Conservation (phyloP, 495 filamentous ascomycete genomes). For the Pseudoneurospora amorphoporcata region DNA sequence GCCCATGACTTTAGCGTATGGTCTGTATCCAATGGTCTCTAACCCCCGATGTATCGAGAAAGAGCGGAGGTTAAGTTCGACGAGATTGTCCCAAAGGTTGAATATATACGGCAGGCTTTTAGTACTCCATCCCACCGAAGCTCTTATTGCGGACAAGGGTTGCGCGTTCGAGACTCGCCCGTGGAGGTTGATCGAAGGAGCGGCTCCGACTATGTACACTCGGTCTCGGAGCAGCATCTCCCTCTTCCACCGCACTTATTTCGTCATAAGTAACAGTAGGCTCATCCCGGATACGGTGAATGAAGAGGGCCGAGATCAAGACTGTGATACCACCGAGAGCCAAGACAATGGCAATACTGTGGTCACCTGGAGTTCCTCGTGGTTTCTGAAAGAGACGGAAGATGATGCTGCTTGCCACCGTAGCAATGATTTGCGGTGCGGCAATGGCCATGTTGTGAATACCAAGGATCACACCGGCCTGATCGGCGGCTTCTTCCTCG, state of each 20-base stretch:
- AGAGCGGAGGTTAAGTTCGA: background rate
- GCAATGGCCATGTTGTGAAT: conserved; percentile 89
- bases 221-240: conserved; percentile 16
- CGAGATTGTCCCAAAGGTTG: background rate
- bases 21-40: background rate
- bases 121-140: conserved; percentile 37
- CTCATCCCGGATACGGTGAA: conserved; percentile 37
- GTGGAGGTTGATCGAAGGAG: conserved; percentile 23
- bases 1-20: background rate
- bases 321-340: conserved; percentile 71
- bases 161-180: conserved; percentile 33
- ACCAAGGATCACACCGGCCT: conserved; percentile 81
- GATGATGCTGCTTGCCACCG: conserved; percentile 66
- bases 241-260: conserved; percentile 31
- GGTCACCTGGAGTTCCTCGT: conserved; percentile 68
- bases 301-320: conserved; percentile 63
- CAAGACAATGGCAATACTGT: conserved; percentile 76
- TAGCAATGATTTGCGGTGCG: conserved; percentile 80
- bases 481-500: conserved; percentile 47
- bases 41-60: background rate
- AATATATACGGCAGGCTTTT: background rate
- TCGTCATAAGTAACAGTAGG: conserved; percentile 23
- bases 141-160: conserved; percentile 35
- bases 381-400: conserved; percentile 77
- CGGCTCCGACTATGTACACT: conserved; percentile 18